Evolutionary conservation across 2,329 filamentous ascomycete genomes (phyloP), one percentile per base, ranked within the genome.

Genomic region (Talaromyces verruculosus): DNA sequence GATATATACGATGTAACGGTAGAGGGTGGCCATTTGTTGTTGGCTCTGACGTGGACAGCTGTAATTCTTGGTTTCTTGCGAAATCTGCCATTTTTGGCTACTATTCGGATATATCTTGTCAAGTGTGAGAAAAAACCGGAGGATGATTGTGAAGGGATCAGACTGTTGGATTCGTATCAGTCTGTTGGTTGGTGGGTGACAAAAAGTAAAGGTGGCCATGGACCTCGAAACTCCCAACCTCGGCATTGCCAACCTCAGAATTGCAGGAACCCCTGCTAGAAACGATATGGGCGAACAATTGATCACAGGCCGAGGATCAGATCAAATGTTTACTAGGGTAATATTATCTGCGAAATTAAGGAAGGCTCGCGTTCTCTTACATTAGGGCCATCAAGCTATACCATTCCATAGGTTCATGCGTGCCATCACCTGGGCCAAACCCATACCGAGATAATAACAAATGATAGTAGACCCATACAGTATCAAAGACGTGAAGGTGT

Each of bases 31-130:
- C 5, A 8, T 22, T 13, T 30, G 22, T 58, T 64, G 5, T 5
- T 64, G 39, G 41, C 41, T 22, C 51, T 64, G 5, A 58, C 37
- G 17, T 64, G 62, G 62, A 25, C 49, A 22, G 5, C 39, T n/a
- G 51, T 64, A n/a, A 13, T 17, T 15, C 39, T 58, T 25, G 47
- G 51, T 19, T 25, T 64, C 5, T 4, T 64, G 6, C 37, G 49
- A 2, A 58, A 57, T 25, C 25, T 58, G 22, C 53, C 51, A 15
- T 58, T 64, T 39, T 37, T 64, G 41, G 10, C 3, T 6, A 25
- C 10, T 17, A 37, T 57, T 10, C 15, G 51, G 25, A 35, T 64
- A 7, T 47, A 19, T 35, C 22, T 64, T 15, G 51, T 41, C 17
- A 60, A 17, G 11, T 11, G 25, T 45, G n/a, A 25, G 10, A 60